Evolutionary conservation across 345 rosid genomes (phyloP), one percentile per base, ranked within the genome.

Genomic region (Microcos paniculata): DNA sequence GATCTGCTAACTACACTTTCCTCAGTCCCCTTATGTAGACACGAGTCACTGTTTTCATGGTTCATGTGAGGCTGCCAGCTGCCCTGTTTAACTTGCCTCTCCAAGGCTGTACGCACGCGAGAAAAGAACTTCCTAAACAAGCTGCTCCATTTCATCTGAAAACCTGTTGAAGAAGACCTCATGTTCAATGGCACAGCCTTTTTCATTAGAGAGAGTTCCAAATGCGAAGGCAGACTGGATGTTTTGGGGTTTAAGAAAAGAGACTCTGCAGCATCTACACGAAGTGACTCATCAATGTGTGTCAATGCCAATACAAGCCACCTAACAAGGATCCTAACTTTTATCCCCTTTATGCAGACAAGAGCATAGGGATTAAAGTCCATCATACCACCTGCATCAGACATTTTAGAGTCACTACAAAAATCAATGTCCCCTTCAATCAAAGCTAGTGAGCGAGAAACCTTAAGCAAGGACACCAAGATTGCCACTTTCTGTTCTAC

Each of bases 61-160:
- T 68, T 78, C 77, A 77, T 49, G 52, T 66, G 81, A 73, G 97
- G 97, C 76, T 82, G 86, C 96, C 91, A 87, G 81, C 83, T 75
- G 30, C 88, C 90, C 77, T 83, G 91, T 89, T 95, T 95, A 76
- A 84, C 78, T 80, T 95, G 97, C 88, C 89, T 93, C 85, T 95
- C 99, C 83, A 95, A 82, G 30, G 96, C 94, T 28, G 97, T 93
- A 64, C 91, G 95, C 46, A 95, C 99, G 72, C 96, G 91, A 79
- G 84, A 79, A 79, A 95, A 95, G 80, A 91, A 93, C 85, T 93
- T 95, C 82, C 98, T 85, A 53, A 95, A 93, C 88, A 93, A 77
- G 88, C 96, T 93, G 74, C 87, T 87, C 99, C 97, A 95, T 79
- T 95, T 95, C 99, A 95, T 95, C 88, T 95, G 99, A 84, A 95